phyloP scores from a whole-genome alignment of 2,329 filamentous ascomycete species.

The Monosporascus ibericus region DNA sequence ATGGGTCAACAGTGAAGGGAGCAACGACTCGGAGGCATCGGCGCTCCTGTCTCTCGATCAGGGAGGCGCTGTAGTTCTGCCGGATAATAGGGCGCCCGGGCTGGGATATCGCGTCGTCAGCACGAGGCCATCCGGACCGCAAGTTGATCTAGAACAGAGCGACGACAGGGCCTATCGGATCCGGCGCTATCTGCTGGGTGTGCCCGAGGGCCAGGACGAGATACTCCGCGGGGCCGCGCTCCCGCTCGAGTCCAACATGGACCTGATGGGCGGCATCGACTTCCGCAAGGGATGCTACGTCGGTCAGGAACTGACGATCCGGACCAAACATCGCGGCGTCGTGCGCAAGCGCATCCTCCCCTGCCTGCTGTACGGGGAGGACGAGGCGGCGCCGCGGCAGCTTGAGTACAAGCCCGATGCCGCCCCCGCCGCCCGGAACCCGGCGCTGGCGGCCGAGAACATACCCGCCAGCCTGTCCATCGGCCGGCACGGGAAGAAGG shows the following conservation, averaged over 20 bases:
- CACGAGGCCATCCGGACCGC: slow-evolving; percentile 26
- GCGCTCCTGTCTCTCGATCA: slow-evolving; percentile 1
- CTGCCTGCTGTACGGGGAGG: slow-evolving; percentile 60
- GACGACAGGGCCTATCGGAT: slow-evolving; percentile 61
- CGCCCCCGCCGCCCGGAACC: slow-evolving; percentile 10
- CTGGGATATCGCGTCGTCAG: slow-evolving; percentile 47
- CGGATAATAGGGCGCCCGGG: slow-evolving; percentile 48
- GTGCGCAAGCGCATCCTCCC: slow-evolving; percentile 87
- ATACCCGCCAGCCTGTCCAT: slow-evolving; percentile 44
- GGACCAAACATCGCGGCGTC: slow-evolving; percentile 89
- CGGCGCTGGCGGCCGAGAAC: slow-evolving; percentile 22
- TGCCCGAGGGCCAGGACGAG: slow-evolving; percentile 81
- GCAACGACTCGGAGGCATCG: background rate
- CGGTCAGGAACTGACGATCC: slow-evolving; percentile 92
- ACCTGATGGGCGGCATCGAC: slow-evolving; percentile 78
- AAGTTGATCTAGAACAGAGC: slow-evolving; percentile 35
- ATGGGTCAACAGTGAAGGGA: slow-evolving; percentile 52
- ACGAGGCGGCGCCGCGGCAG: slow-evolving; percentile 25
- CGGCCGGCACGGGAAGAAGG: slow-evolving; percentile 45
- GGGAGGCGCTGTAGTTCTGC: slow-evolving; percentile 28
- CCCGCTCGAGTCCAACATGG: slow-evolving; percentile 85
- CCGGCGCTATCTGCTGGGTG: slow-evolving; percentile 70
- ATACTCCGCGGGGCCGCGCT: slow-evolving; percentile 65
- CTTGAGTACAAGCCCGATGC: slow-evolving; percentile 40
- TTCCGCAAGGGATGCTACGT: slow-evolving; percentile 97